A percentile compares a stretch with the other conserved stretches of the same genome.
These are phyloP conservation scores for Phaffomyces thermotolerans DNA, from an alignment of 805 yeast genomes.

Conservation along the genomic window DNA sequence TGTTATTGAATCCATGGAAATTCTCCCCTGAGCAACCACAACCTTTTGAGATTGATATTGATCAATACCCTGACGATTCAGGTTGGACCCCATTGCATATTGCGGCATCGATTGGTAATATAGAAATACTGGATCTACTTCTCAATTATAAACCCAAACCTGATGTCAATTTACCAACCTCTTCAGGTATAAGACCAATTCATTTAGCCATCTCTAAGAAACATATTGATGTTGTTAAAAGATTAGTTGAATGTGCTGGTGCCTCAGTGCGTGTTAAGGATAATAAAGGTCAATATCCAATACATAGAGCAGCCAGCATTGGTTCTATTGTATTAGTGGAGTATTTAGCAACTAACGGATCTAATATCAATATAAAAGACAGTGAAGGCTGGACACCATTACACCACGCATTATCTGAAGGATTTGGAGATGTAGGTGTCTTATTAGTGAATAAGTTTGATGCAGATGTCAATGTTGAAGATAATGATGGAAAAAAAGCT, in stretches of 20 bases:
- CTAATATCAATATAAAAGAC: constrained; percentile 66
- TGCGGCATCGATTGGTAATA: constrained; percentile 67
- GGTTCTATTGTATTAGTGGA: constrained; percentile 58
- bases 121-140: constrained; percentile 43
- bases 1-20: constrained; percentile 33
- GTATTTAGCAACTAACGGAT: constrained; percentile 43
- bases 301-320: constrained; percentile 78
- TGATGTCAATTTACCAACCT: constrained; percentile 54
- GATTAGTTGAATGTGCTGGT: constrained; percentile 39
- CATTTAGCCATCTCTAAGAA: constrained; percentile 73
- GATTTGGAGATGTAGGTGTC: constrained; percentile 71
- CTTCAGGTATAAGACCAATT: constrained; percentile 65
- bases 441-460: constrained; percentile 49
- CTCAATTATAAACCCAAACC: constrained; percentile 45
- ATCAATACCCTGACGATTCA: constrained; percentile 59
- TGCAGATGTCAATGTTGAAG: constrained; percentile 48
- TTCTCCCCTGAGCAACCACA: constrained; percentile 12
- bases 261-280: constrained; percentile 66
- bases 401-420: constrained; percentile 89
- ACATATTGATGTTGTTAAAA: constrained; percentile 45
- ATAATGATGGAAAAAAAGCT: constrained; percentile 48
- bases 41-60: constrained; percentile 47
- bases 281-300: constrained; percentile 52
- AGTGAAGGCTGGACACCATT: constrained; percentile 75
- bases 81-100: constrained; percentile 91